phyloP scores from a whole-genome alignment of 129 eudicot species.

The Escallonia herrerae region DNA sequence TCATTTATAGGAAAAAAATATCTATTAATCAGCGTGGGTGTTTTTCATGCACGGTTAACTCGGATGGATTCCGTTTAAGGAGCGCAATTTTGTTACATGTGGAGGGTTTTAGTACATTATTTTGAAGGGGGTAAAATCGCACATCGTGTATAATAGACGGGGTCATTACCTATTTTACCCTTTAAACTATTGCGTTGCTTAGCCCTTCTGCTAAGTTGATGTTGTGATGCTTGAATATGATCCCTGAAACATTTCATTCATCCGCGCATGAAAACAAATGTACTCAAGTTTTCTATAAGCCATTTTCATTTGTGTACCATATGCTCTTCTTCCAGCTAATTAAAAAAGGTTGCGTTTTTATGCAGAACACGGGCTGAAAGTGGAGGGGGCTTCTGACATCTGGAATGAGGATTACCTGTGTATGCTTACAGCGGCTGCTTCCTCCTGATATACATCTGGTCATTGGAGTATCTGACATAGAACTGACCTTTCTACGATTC shows the following conservation, averaged over 20 bases:
- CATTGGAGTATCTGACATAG: too few species aligned
- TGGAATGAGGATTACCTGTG: conserved; percentile 35
- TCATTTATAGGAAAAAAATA: too few species aligned
- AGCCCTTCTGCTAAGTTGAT: not conserved
- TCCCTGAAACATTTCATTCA: not conserved
- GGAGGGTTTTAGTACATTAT: too few species aligned
- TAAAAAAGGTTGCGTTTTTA: conserved; percentile 9
- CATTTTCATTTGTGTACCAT: not conserved
- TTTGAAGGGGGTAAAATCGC: too few species aligned
- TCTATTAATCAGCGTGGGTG: too few species aligned
- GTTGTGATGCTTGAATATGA: not conserved
- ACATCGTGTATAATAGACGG: not conserved
- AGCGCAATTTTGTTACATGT: too few species aligned
- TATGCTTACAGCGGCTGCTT: too few species aligned
- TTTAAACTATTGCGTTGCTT: not conserved
- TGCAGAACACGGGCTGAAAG: conserved; percentile 70
- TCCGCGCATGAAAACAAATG: not conserved
- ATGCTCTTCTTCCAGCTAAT: not conserved
- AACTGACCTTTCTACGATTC: too few species aligned
- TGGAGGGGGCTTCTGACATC: conserved; percentile 83
- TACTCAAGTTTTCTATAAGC: not conserved
- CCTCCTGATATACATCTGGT: too few species aligned
- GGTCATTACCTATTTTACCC: not conserved
- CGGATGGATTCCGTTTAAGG: too few species aligned
- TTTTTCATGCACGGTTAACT: too few species aligned